Evolutionary conservation across 2,329 filamentous ascomycete genomes (phyloP).

Genomic region (Clarireedia paspali): DNA sequence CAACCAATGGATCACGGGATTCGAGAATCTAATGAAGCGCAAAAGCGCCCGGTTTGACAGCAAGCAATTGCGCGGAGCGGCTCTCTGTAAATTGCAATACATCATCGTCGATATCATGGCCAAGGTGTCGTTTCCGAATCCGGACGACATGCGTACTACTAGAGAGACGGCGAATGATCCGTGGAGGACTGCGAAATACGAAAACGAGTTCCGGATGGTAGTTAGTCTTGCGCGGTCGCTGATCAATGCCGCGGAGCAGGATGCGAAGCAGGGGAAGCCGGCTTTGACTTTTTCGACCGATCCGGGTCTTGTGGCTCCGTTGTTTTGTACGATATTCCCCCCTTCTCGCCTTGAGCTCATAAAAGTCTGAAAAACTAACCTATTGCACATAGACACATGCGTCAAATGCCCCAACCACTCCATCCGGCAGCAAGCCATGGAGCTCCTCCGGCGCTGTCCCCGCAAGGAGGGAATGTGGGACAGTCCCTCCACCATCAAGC

Average conservation of each 20-base stretch:
- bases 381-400: slow-evolving; percentile 1
- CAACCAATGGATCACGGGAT: slow-evolving; percentile 19
- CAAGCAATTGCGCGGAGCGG: slow-evolving; percentile 24
- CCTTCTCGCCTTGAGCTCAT: no score
- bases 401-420: slow-evolving; percentile 14
- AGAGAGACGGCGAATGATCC: not conserved
- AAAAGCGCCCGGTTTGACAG: slow-evolving; percentile 16
- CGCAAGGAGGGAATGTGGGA: slow-evolving; percentile 30
- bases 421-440: slow-evolving; percentile 18
- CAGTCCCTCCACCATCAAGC: slow-evolving; percentile 11
- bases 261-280: slow-evolving; percentile 18
- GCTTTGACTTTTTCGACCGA: slow-evolving; percentile 24
- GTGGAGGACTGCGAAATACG: not conserved
- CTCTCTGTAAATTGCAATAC: slow-evolving; percentile 26
- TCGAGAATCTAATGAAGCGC: slow-evolving; percentile 22
- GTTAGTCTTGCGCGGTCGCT: slow-evolving; percentile 22
- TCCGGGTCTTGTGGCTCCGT: slow-evolving; percentile 23
- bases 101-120: slow-evolving; percentile 20
- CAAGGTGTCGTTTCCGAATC: slow-evolving; percentile 6
- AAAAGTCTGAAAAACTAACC: not conserved
- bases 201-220: slow-evolving; percentile 16
- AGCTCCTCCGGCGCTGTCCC: slow-evolving; percentile 19
- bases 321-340: slow-evolving; percentile 18
- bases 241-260: slow-evolving; percentile 21
- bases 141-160: not conserved